Conservation (phyloP, 441 rosid genomes). For the Kokia cookei region DNA sequence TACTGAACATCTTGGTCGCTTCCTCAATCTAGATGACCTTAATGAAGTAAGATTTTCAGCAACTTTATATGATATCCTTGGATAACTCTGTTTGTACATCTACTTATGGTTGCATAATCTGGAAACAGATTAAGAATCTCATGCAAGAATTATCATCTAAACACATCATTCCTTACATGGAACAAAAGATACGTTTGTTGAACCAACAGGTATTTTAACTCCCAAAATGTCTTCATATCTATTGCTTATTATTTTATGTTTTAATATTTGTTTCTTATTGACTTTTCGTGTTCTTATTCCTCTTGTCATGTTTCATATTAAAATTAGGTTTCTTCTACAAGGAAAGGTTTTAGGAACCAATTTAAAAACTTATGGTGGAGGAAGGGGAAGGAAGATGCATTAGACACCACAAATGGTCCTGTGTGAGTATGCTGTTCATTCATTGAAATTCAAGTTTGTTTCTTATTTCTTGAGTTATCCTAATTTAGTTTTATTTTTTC, state of each 20-base stretch:
- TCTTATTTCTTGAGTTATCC: constrained; percentile 7
- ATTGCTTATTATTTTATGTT: background rate
- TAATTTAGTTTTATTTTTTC: constrained; percentile 18
- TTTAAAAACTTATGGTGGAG: constrained; percentile 98
- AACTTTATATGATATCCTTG: constrained; percentile 8
- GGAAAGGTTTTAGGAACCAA: constrained; percentile 95
- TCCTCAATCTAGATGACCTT: constrained; percentile 68
- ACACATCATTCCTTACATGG: constrained; percentile 93
- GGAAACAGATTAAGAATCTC: constrained; percentile 74
- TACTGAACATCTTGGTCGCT: constrained; percentile 54
- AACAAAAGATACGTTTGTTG: constrained; percentile 85
- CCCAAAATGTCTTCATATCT: constrained; percentile 3
- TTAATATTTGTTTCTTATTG: constrained; percentile 5
- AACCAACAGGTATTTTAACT: constrained; percentile 72
- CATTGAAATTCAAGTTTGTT: background rate
- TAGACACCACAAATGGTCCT: constrained; percentile 58
- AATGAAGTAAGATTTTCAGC: constrained; percentile 47
- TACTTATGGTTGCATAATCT: constrained; percentile 17
- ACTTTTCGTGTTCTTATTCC: constrained; percentile 4
- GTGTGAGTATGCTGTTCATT: constrained; percentile 43
- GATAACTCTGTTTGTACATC: constrained; percentile 8
- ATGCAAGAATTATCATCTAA: constrained; percentile 92
- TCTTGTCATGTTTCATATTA: constrained; percentile 16
- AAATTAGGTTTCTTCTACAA: constrained; percentile 78
- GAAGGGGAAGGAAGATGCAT: constrained; percentile 88